Evolutionary conservation across 768 basidiomycete genomes (phyloP).

Genomic region (Heimioporus sp.): DNA sequence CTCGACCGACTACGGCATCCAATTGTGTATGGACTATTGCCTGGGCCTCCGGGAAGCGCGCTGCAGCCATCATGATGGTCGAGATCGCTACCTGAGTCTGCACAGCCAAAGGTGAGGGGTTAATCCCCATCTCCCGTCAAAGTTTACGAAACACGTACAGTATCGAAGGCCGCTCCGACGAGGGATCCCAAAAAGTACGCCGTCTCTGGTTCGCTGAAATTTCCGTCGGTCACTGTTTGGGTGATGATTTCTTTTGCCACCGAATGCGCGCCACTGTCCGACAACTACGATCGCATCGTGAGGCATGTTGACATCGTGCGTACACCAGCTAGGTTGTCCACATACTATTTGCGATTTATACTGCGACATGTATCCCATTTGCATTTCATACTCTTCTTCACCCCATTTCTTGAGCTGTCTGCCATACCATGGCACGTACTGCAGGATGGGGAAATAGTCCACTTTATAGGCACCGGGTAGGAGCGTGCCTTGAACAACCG

Average conservation of each 20-base stretch:
- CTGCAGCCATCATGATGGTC: constrained; percentile 37
- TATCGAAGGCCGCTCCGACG: constrained; percentile 63
- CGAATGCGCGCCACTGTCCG: constrained; percentile 19
- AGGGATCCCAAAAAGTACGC: constrained; percentile 61
- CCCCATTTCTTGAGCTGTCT: constrained; percentile 54
- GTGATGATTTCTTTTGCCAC: constrained; percentile 56
- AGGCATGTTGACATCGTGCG: neutral
- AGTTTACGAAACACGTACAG: constrained; percentile 26
- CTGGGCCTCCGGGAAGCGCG: constrained; percentile 33
- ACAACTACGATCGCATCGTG: constrained; percentile 1
- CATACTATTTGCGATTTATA: constrained; percentile 45
- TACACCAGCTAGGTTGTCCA: too few relatives aligned
- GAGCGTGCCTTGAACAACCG: constrained; percentile 30
- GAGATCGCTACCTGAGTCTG: constrained; percentile 28
- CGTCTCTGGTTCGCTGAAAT: constrained; percentile 49
- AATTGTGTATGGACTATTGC: constrained; percentile 36
- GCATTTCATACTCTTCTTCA: constrained; percentile 47
- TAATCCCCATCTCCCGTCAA: neutral
- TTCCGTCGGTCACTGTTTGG: constrained; percentile 42
- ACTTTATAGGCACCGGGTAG: constrained; percentile 33
- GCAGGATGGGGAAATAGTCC: constrained; percentile 35
- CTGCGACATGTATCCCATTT: constrained; percentile 44
- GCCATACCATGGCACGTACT: constrained; percentile 61
- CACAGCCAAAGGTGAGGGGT: neutral
- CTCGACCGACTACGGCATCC: constrained; percentile 35